Base-by-base conservation (phyloP, 2,329 filamentous ascomycete species). In the Aspergillus aculeatinus region DNA sequence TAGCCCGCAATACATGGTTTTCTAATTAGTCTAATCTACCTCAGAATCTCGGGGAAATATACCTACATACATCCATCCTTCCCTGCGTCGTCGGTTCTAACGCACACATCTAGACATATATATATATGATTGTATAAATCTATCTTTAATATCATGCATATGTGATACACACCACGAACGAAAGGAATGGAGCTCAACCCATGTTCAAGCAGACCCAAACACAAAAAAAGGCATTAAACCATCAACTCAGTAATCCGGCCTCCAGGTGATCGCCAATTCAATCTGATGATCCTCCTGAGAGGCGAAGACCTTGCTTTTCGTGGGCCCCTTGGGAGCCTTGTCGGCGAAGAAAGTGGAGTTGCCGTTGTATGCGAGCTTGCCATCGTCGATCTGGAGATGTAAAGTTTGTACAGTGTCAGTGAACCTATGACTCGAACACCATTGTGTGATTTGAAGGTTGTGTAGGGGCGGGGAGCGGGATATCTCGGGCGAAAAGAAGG, bases 291-390 rank as follows among this genome's bases (percentile, higher is more conserved):
- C 67, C 21, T 57, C 71, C 33, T 68, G 56, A 1, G 74, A 71
- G 35, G 68, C 68, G 53, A 70, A 77, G 35, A 77, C 60, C 42
- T 65, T 65, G 60, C 74, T 76, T 52, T 77, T 71, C 5, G 67
- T 67, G 12, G 62, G 65, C 3, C 74, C 74, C 58, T 74, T 76
- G 39, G 75, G 75, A 14, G 70, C 66, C 44, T 74, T 73, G 39
- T 77, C 74, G 6, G 75, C 74, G 59, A 70, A 77, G 60, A 77
- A 77, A 16, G 68, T 72, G 5, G 72, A 74, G 57, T 72, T 75
- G 44, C 67, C 72, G 16, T 66, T 55, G 52, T 74, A 77, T 25
- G 66, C 59, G 25, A 77, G 67, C 42, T 72, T 74, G 27, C 65
- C 68, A 48, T 74, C 72, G 25, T 72, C 65, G 56, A 67, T 53